phyloP scores from a whole-genome alignment of 768 basidiomycete species.

The Lanmaoa pseudosensibilis region DNA sequence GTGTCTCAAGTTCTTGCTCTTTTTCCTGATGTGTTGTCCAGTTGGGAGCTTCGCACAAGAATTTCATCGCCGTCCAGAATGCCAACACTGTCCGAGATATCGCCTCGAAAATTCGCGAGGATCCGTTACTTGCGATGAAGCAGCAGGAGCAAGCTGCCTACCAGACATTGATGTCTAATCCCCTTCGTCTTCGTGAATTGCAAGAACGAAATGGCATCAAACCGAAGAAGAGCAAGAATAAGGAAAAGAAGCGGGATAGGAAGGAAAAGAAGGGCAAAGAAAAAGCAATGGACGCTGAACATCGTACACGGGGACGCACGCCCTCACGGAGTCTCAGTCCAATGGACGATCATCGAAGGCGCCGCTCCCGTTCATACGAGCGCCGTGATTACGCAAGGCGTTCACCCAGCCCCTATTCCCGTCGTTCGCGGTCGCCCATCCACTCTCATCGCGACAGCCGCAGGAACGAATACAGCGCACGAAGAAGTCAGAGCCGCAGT shows the following conservation, averaged over 20 bases:
- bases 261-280: conserved; percentile 44
- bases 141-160: conserved; percentile 95
- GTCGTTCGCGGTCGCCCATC: conserved; percentile 50
- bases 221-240: conserved; percentile 71
- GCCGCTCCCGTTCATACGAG: conserved; percentile 34
- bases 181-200: conserved; percentile 78
- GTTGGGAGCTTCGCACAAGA: conserved; percentile 87
- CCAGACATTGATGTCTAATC: conserved; percentile 82
- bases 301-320: conserved; percentile 30
- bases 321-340: conserved; percentile 37
- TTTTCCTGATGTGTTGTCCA: conserved; percentile 31
- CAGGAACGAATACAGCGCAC: conserved; percentile 21
- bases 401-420: conserved; percentile 47
- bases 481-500: conserved; percentile 33
- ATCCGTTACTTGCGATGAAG: conserved; percentile 96
- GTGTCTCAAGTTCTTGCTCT: background rate
- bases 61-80: conserved; percentile 92
- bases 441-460: conserved; percentile 23
- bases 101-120: conserved; percentile 93
- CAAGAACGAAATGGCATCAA: conserved; percentile 81
- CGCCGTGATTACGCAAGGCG: conserved; percentile 33
- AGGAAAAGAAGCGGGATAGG: conserved; percentile 52
- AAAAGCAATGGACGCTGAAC: conserved; percentile 28
- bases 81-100: conserved; percentile 88
- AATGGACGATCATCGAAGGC: conserved; percentile 23